These are phyloP conservation scores for Populus hybrid DNA, from an alignment of 441 rosid genomes.

Conservation along the genomic window DNA sequence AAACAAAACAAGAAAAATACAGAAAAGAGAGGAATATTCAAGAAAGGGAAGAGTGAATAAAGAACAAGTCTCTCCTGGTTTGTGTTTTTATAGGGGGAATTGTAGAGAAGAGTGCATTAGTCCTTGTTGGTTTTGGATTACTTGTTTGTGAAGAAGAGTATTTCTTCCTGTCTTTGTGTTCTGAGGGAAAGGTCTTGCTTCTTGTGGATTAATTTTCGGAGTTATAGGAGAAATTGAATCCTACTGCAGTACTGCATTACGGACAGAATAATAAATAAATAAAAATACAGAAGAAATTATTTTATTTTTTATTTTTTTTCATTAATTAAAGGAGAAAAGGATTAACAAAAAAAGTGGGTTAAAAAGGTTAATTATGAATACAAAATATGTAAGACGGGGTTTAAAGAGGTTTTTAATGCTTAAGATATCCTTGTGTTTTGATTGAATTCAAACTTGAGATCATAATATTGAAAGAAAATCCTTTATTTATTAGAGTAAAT, in stretches of 20 bases:
- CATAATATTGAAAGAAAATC: too few relatives aligned
- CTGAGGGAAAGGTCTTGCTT: neutral
- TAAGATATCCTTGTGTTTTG: too few relatives aligned
- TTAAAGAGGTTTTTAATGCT: too few relatives aligned
- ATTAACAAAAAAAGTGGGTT: too few relatives aligned
- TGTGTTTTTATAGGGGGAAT: neutral
- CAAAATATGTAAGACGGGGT: too few relatives aligned
- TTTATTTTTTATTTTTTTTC: too few relatives aligned
- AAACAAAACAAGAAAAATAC: neutral
- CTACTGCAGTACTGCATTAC: neutral
- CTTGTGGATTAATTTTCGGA: neutral
- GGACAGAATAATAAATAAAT: neutral
- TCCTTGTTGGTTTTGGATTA: neutral
- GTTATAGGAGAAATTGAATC: neutral
- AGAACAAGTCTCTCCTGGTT: neutral
- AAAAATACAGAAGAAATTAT: too few relatives aligned
- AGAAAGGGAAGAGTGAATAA: neutral
- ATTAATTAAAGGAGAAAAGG: neutral
- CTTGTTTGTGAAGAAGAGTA: neutral
- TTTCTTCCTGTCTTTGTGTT: neutral
- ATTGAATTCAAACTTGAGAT: too few relatives aligned
- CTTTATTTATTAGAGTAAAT: too few relatives aligned
- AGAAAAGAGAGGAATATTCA: neutral
- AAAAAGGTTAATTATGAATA: too few relatives aligned
- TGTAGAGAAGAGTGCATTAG: neutral